A percentile compares a stretch with the other conserved stretches of the same genome.
Evolutionary conservation across 2,329 filamentous ascomycete species (phyloP).

Genomic region (Aureobasidium sp.): DNA sequence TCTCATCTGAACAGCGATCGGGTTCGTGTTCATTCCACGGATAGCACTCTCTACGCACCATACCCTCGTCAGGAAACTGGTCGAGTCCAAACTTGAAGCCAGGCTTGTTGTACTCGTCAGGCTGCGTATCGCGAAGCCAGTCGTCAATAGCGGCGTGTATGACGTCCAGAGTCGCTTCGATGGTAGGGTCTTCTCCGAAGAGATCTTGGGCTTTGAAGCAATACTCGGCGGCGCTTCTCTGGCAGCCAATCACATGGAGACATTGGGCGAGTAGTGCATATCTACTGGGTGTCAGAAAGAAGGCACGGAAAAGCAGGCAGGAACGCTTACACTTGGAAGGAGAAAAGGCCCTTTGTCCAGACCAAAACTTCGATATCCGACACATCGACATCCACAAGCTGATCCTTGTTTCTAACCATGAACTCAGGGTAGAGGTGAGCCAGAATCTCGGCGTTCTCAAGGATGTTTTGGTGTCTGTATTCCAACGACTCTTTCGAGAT

Average conservation of each 20-base stretch:
- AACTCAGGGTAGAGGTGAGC: slow-evolving; percentile 12
- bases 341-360: slow-evolving; percentile 9
- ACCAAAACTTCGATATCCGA: slow-evolving; percentile 11
- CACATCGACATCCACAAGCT: slow-evolving; percentile 11
- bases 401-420: slow-evolving; percentile 11
- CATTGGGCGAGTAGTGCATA: slow-evolving; percentile 13
- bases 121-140: slow-evolving; percentile 21
- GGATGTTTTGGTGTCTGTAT: slow-evolving; percentile 12
- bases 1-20: slow-evolving; percentile 46
- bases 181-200: slow-evolving; percentile 48
- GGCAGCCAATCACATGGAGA: slow-evolving; percentile 12
- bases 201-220: slow-evolving; percentile 52
- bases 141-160: slow-evolving; percentile 31
- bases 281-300: neutral
- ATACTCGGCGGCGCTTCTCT: slow-evolving; percentile 55
- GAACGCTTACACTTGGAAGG: slow-evolving; percentile 11
- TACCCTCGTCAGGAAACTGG: slow-evolving; percentile 59
- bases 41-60: slow-evolving; percentile 58
- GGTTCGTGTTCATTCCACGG: slow-evolving; percentile 56
- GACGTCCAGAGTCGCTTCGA: slow-evolving; percentile 46
- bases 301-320: too few relatives aligned
- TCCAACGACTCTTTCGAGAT: slow-evolving; percentile 14
- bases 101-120: slow-evolving; percentile 14
- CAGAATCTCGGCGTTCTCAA: slow-evolving; percentile 10
- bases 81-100: slow-evolving; percentile 15